Conservation (phyloP, 2,329 filamentous ascomycete species). For the Trichophyton mentagrophytes region DNA sequence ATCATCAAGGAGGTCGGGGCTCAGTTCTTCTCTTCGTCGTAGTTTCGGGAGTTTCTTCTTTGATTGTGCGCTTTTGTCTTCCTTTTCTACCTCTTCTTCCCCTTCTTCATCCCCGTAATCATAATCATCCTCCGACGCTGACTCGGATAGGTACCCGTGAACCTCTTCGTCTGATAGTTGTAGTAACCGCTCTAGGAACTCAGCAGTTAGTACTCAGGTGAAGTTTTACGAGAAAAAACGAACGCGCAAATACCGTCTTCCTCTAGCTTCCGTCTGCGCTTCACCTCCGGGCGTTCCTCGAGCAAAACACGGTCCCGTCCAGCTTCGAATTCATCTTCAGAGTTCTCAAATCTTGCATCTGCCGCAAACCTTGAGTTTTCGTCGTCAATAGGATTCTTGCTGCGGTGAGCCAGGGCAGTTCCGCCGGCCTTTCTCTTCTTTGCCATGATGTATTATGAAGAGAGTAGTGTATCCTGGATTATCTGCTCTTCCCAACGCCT, state of each 20-base stretch:
- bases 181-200: slow-evolving; percentile 40
- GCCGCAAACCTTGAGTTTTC: slow-evolving; percentile 26
- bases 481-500: neutral
- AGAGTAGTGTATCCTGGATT: neutral
- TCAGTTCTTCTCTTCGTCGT: slow-evolving; percentile 14
- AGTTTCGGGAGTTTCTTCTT: slow-evolving; percentile 15
- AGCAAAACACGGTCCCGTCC: slow-evolving; percentile 76
- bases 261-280: slow-evolving; percentile 57
- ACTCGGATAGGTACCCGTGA: slow-evolving; percentile 36
- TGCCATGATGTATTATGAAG: slow-evolving; percentile 30
- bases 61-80: slow-evolving; percentile 16
- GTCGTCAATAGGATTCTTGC: slow-evolving; percentile 21
- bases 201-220: slow-evolving; percentile 13
- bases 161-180: slow-evolving; percentile 52
- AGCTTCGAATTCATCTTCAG: slow-evolving; percentile 85
- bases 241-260: slow-evolving; percentile 44
- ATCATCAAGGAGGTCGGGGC: slow-evolving; percentile 17
- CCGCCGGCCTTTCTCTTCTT: slow-evolving; percentile 57
- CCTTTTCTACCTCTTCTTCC: slow-evolving; percentile 23
- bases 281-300: slow-evolving; percentile 66
- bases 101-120: slow-evolving; percentile 21
- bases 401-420: slow-evolving; percentile 35
- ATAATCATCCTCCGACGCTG: slow-evolving; percentile 33
- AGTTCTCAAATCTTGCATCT: slow-evolving; percentile 73
- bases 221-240: neutral